Percentiles rank a stretch among this genome's conserved stretches.
phyloP scores from a whole-genome alignment of 176 grass and related monocot genomes.

The Phyllostachys edulis region DNA sequence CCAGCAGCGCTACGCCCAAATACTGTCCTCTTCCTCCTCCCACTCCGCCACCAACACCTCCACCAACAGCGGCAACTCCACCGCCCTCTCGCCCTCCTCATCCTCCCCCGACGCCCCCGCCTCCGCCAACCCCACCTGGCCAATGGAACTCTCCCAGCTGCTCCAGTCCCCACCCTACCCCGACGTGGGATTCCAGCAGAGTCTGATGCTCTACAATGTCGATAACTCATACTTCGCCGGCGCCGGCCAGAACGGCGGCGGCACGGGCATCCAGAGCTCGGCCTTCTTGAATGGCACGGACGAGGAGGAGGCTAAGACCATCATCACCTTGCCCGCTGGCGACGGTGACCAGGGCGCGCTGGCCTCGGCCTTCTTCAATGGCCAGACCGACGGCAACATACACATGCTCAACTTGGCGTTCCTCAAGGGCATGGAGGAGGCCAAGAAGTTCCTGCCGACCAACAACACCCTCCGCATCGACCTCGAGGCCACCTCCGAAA shows the following conservation, averaged over 20 bases:
- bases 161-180: slow-evolving; percentile 24
- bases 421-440: slow-evolving; percentile 50
- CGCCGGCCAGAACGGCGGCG: background rate
- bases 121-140: slow-evolving; percentile 16
- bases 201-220: background rate
- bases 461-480: slow-evolving; percentile 15
- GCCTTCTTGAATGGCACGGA: background rate
- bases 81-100: slow-evolving; percentile 12
- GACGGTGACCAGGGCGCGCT: slow-evolving; percentile 1
- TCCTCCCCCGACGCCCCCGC: background rate
- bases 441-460: slow-evolving; percentile 50
- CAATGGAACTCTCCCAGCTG: slow-evolving; percentile 39
- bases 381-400: background rate
- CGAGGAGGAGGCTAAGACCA: background rate
- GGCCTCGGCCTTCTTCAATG: slow-evolving; percentile 25
- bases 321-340: background rate
- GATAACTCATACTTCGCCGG: background rate
- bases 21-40: background rate
- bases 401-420: slow-evolving; percentile 46
- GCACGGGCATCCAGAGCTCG: background rate
- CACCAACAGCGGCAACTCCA: background rate
- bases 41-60: background rate
- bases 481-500: too few species aligned
- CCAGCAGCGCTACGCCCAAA: slow-evolving; percentile 38
- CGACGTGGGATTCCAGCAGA: slow-evolving; percentile 18